Evolutionary conservation across 2,329 filamentous ascomycete genomes (phyloP).

Genomic region (Cytospora schulzeri): DNA sequence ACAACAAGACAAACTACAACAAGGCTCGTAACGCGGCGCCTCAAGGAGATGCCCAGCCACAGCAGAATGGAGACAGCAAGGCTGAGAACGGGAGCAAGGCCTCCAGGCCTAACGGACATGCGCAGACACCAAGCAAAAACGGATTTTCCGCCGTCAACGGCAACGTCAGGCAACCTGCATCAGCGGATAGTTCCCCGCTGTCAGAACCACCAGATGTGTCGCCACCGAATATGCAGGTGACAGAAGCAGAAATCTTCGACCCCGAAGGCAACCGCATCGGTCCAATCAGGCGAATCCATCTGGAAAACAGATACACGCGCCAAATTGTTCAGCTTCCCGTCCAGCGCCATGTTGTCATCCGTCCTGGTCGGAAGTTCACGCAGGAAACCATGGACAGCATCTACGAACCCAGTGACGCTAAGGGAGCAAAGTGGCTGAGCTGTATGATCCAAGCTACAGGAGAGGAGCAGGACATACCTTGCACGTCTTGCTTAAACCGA

Average conservation of each 20-base stretch:
- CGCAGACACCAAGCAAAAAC: neutral
- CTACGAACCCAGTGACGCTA: conserved; percentile 45
- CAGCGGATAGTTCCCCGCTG: conserved; percentile 19
- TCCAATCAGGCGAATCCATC: conserved; percentile 40
- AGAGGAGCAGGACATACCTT: conserved; percentile 42
- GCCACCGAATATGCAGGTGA: conserved; percentile 25
- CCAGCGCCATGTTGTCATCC: conserved; percentile 44
- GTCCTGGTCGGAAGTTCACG: conserved; percentile 45
- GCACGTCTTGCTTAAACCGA: conserved; percentile 45
- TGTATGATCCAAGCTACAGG: conserved; percentile 55
- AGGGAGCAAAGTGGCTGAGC: conserved; percentile 49
- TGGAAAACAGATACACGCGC: conserved; percentile 45
- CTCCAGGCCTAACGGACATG: neutral
- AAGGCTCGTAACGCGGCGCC: conserved; percentile 10
- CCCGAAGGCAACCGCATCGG: conserved; percentile 43
- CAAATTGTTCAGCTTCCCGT: conserved; percentile 42
- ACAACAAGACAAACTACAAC: conserved; percentile 20
- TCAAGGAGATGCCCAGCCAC: conserved; percentile 3
- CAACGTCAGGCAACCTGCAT: conserved; percentile 3
- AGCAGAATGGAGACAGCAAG: conserved; percentile 13
- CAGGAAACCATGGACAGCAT: conserved; percentile 43
- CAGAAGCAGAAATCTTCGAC: conserved; percentile 41
- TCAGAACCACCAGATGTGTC: conserved; percentile 20
- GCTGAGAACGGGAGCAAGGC: neutral
- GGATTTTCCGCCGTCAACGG: conserved; percentile 12